These are phyloP conservation scores for Aureobasidium sp. DNA, from an alignment of 2,329 filamentous ascomycete genomes.

Conservation along the genomic window DNA sequence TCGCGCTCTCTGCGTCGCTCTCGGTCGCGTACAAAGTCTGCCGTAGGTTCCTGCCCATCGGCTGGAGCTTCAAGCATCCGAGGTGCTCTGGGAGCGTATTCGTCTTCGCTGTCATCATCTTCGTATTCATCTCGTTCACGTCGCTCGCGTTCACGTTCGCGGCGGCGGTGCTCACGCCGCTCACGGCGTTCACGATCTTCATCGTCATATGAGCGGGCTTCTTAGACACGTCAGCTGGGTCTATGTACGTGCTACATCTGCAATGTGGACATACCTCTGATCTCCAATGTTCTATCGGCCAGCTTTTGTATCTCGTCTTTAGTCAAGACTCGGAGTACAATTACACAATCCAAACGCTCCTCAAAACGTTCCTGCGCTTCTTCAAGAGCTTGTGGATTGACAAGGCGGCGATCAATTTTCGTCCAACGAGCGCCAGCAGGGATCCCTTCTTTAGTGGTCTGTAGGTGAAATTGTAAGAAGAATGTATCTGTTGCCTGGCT, in stretches of 20 bases:
- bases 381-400: slow-evolving; percentile 82
- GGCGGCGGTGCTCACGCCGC: slow-evolving; percentile 22
- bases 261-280: slow-evolving; percentile 49
- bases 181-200: slow-evolving; percentile 21
- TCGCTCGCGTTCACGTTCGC: slow-evolving; percentile 24
- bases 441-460: slow-evolving; percentile 33
- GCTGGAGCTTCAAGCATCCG: slow-evolving; percentile 31
- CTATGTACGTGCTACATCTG: background rate
- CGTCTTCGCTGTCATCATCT: slow-evolving; percentile 28
- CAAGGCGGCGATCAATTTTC: slow-evolving; percentile 79
- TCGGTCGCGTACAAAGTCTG: slow-evolving; percentile 15
- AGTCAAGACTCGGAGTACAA: slow-evolving; percentile 78
- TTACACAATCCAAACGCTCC: slow-evolving; percentile 86
- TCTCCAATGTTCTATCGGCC: slow-evolving; percentile 70
- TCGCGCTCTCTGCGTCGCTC: slow-evolving; percentile 19
- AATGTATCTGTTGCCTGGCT: background rate
- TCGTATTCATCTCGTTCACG: slow-evolving; percentile 29
- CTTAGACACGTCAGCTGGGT: slow-evolving; percentile 16
- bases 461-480: background rate
- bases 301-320: slow-evolving; percentile 88
- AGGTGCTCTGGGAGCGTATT: slow-evolving; percentile 24
- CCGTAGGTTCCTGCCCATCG: slow-evolving; percentile 11
- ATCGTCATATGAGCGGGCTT: slow-evolving; percentile 27
- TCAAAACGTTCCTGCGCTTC: slow-evolving; percentile 87
- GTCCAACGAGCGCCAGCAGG: slow-evolving; percentile 77